Base-by-base conservation (phyloP, 257 asterid genomes). In the Nicotiana paniculata region DNA sequence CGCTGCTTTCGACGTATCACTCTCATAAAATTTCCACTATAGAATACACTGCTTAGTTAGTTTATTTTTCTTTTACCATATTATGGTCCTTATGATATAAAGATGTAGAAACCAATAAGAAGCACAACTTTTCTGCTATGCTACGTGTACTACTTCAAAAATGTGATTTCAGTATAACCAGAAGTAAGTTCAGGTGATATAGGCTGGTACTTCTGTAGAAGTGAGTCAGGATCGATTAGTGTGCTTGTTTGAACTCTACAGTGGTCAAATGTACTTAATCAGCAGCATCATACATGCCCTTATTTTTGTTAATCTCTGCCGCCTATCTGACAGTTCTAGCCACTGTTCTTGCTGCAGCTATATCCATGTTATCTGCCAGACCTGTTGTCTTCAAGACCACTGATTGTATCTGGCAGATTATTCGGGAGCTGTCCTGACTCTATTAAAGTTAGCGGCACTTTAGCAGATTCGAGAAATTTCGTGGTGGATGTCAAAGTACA, bases 331-430 rank as follows among this genome's bases (percentile, higher is more conserved):
- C 68, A 33, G 58, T 68, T 65, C 75, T 54, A 67, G 63, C 69
- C 58, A 26, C 13, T 63, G 58, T 72, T 82, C 68, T 69, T 70
- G 2, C 61, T 86, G 93, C 93, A 95, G 99, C 84, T 93, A 83
- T 89, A 87, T 84, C 97, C 98, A 5, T 46, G 70, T 84, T 83
- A 81, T 83, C 81, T 89, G 70, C 97, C 97, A 48, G 98, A 95
- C 88, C 81, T 95, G 70, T 87, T 86, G 13, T 86, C 91, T 75
- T 93, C 91, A 83, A 80, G 88, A 48, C 97, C 99, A 61, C 84
- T 95, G 54, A 48, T 89, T 86, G 88, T 93, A 84, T 91, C 91
- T 15, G 99, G 99, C 82, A 92, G 98, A 87, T 95, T 86, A 81
- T 28, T 69, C 6, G 98, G 97, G 21, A 83, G 87, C 78, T 88